These are phyloP conservation scores for Aspergillus carbonarius DNA, from an alignment of 2,329 filamentous ascomycete species.

Conservation along the genomic window DNA sequence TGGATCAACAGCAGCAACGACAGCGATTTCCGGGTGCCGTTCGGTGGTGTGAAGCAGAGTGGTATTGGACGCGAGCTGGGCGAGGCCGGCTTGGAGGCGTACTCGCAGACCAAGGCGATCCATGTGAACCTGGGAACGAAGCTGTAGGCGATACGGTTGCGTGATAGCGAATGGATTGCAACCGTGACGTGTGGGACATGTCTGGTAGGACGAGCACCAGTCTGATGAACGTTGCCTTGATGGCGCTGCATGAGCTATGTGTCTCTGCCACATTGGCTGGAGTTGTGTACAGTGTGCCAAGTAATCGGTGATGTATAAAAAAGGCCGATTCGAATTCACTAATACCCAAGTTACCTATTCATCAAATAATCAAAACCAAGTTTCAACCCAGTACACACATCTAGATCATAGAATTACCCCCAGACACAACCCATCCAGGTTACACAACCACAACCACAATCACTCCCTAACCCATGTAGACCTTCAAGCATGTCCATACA, in stretches of 20 bases:
- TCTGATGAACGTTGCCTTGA: not conserved
- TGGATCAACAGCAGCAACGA: constrained; percentile 64
- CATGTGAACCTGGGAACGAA: constrained; percentile 47
- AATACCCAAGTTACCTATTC: not conserved
- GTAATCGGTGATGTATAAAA: not conserved
- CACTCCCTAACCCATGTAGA: no score
- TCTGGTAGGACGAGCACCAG: not conserved
- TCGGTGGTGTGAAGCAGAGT: constrained; percentile 63
- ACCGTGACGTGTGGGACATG: not conserved
- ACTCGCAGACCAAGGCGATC: constrained; percentile 58
- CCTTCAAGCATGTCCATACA: no score
- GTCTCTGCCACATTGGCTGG: not conserved
- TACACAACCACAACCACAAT: no score
- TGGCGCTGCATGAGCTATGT: not conserved
- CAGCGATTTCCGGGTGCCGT: constrained; percentile 52
- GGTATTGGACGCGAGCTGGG: constrained; percentile 63
- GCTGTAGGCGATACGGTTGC: constrained; percentile 27
- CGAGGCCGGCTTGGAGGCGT: constrained; percentile 61
- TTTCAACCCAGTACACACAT: no score
- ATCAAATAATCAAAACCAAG: no score
- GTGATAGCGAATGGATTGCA: not conserved
- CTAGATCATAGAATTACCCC: no score
- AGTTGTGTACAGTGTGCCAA: not conserved
- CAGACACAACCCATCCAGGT: no score
- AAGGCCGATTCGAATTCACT: no score